A percentile compares a stretch with the other conserved stretches of the same genome.
Conservation (phyloP, 352 stramenopile species). For the Pythium brachiatum region DNA sequence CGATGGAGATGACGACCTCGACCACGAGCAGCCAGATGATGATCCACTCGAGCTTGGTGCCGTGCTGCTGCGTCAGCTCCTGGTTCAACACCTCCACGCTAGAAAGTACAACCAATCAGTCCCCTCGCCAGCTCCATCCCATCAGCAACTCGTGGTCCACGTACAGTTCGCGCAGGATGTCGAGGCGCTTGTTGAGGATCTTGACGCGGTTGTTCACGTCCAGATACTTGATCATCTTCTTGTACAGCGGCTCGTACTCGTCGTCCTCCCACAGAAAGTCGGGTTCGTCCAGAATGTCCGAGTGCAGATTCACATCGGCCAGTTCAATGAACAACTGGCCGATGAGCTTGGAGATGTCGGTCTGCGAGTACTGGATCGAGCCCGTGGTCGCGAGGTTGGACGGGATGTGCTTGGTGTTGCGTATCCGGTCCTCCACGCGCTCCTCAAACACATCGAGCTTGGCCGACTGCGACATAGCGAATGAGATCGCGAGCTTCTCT, state of each 20-base stretch:
- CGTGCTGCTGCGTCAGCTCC: constrained; percentile 84
- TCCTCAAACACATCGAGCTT: constrained; percentile 92
- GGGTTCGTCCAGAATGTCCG: constrained; percentile 91
- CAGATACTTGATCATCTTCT: constrained; percentile 89
- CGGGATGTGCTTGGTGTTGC: constrained; percentile 84
- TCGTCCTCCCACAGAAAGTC: constrained; percentile 93
- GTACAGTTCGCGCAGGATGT: constrained; percentile 90
- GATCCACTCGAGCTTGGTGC: constrained; percentile 92
- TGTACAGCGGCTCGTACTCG: constrained; percentile 89
- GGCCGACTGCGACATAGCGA: constrained; percentile 90
- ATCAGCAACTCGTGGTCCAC: too few relatives aligned
- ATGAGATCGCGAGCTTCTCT: constrained; percentile 90
- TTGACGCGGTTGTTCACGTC: constrained; percentile 90
- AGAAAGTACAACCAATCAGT: background rate
- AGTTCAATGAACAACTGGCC: constrained; percentile 87
- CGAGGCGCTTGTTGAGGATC: constrained; percentile 92
- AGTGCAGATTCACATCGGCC: constrained; percentile 92
- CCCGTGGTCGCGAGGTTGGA: constrained; percentile 80
- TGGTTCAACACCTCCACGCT: constrained; percentile 90
- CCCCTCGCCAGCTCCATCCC: too few relatives aligned
- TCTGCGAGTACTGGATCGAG: constrained; percentile 87
- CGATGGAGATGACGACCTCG: constrained; percentile 84
- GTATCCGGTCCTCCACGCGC: constrained; percentile 81
- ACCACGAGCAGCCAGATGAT: constrained; percentile 92
- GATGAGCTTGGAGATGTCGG: constrained; percentile 90